Evolutionary conservation across 2,329 filamentous ascomycete genomes (phyloP), one percentile per base, ranked within the genome.

Genomic region (Ceratocystis destructans): DNA sequence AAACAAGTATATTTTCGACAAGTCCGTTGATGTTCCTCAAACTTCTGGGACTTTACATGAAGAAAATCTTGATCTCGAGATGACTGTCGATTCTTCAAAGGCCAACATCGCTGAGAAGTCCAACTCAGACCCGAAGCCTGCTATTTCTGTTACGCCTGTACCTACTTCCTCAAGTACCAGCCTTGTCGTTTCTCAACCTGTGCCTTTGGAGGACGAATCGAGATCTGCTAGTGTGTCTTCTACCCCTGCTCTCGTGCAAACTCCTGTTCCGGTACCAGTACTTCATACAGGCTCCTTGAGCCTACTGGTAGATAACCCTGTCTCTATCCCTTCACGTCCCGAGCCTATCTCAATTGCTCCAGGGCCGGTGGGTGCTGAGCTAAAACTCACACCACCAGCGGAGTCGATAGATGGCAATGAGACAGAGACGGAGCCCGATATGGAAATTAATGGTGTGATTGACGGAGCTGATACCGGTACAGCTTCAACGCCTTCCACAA

Each of bases 401-500:
- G 64, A 68, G 15, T 64, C 71, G 46, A 59, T 50, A 44, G 64
- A 64, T 68, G 66, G 70, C 17, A 48, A 69, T 2, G 70, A 71
- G 25, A 50, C 70, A 70, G 55, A 64, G 20, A 48, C 31, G 33
- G 65, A 46, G 22, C n/a, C 77, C 37, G 77, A 77, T 37, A 78
- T 80, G 20, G 46, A 61, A 37, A 79, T 80, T 46, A 79, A 80
- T 62, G 80, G 80, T 41, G 79, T 80, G 61, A 83, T 81, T 1
- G 81, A 83, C 68, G 78, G 81, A 6, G 82, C 84, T 62, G 80
- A 80, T 53, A 76, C 81, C 46, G 77, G 81, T n/a, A 77, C 76
- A 2, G 28, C 28, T 79, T 68, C 77, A 77, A n/a, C 73, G 2
- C 64, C 64, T 3, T 41, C n/a, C 12, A 65, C 57, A 6, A 65